Evolutionary conservation across 345 rosid species (phyloP), one percentile per base, ranked within the genome.

Genomic region (Camelina neglecta): DNA sequence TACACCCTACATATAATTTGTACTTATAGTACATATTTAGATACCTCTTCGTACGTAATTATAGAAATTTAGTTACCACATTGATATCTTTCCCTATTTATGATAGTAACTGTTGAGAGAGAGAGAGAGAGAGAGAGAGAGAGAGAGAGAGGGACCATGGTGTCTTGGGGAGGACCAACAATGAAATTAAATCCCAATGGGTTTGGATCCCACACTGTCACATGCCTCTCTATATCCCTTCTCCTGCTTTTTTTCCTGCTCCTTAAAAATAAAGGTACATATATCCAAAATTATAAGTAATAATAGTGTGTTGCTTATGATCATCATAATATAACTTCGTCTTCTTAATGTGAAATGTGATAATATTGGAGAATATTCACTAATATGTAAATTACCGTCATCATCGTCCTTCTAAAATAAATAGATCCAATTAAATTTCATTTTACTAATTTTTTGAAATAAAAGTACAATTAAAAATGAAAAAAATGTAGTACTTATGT

Each of bases 121-220:
- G 73, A 73, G 7, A 35, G 38, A 35, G 59, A 78, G 24, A 75
- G 78, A 38, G 80, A 23, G 65, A 23, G 77, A 29, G 73, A 73
- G 7, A 35, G 38, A 35, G 59, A 78, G 24, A 75, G 78, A 38
- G 80, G 92, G 90, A 74, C 95, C 89, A 80, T 73, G 11, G 45
- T 89, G 88, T 80, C 88, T 74, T 49, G 79, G 67, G 82, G 83
- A 84, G 83, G 86, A 61, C 79, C 81, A 85, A 85, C 92, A 90
- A 21, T 39, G 78, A 69, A 72, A 66, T 67, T 83, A 66, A 73
- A 69, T 56, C 72, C 82, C 76, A 78, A 77, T 78, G 83, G 85
- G 80, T 8, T 77, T 77, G 86, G 90, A 81, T 80, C 90, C 93
- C 88, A 85, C 85, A 78, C 67, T 80, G 83, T 78, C 81, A 81